Percentiles rank a stretch among this genome's conserved stretches.
These are phyloP conservation scores for Blastobotrys americana DNA, from an alignment of 805 yeast genomes.

Conservation along the genomic window DNA sequence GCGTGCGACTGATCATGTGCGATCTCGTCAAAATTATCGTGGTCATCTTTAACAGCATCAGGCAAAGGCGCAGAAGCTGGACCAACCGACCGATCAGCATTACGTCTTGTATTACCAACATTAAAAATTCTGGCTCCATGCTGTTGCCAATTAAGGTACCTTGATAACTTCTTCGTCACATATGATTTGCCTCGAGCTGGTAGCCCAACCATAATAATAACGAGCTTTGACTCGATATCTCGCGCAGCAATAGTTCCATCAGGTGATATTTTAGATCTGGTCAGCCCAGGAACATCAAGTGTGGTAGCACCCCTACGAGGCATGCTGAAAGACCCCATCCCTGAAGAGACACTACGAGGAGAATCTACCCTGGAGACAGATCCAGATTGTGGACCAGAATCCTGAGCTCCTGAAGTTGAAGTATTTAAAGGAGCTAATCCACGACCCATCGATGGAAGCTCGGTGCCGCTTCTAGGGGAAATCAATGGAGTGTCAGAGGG, in stretches of 20 bases:
- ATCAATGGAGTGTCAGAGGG: slow-evolving; percentile 22
- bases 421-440: not conserved
- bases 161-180: slow-evolving; percentile 80
- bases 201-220: slow-evolving; percentile 90
- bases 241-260: slow-evolving; percentile 41
- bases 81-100: slow-evolving; percentile 53
- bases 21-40: slow-evolving; percentile 19
- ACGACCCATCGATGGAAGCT: not conserved
- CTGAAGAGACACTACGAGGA: slow-evolving; percentile 10
- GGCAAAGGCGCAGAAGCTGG: slow-evolving; percentile 63
- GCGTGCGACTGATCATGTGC: slow-evolving; percentile 8
- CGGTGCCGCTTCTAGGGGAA: slow-evolving; percentile 3
- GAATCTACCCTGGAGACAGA: not conserved
- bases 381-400: slow-evolving; percentile 9
- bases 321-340: slow-evolving; percentile 17
- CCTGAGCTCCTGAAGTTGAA: not conserved
- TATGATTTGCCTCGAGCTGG: slow-evolving; percentile 96
- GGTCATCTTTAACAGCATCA: slow-evolving; percentile 26
- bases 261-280: slow-evolving; percentile 70
- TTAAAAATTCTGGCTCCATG: slow-evolving; percentile 86
- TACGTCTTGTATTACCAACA: slow-evolving; percentile 90
- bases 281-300: slow-evolving; percentile 86
- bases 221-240: slow-evolving; percentile 77
- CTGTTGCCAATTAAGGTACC: slow-evolving; percentile 91
- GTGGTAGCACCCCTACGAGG: slow-evolving; percentile 60